Conservation (phyloP, 805 yeast genomes). For the Myxozyma vanderwaltii region DNA sequence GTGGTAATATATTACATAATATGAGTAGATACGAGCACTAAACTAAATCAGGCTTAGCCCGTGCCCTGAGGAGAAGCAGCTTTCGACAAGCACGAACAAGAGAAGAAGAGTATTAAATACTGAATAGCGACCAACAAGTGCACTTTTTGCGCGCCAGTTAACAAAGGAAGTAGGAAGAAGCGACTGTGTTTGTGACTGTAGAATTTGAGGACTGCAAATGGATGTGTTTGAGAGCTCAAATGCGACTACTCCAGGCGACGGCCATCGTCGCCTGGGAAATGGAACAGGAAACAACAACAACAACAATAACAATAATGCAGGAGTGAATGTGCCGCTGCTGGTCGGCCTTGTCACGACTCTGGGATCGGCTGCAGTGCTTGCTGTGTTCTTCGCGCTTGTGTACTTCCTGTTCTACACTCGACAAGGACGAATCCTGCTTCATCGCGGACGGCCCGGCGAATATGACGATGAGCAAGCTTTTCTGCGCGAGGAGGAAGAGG, state of each 20-base stretch:
- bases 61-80: too few species aligned
- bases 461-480: slow-evolving; percentile 65
- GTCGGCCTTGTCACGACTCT: slow-evolving; percentile 46
- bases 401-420: slow-evolving; percentile 43
- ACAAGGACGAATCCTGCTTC: slow-evolving; percentile 42
- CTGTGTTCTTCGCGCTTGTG: slow-evolving; percentile 42
- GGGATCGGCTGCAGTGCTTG: slow-evolving; percentile 37
- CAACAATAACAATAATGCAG: slow-evolving; percentile 2
- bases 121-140: too few species aligned
- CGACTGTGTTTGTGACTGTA: too few species aligned
- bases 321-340: slow-evolving; percentile 40
- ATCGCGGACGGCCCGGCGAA: slow-evolving; percentile 55
- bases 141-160: too few species aligned
- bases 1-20: too few species aligned
- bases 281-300: neutral
- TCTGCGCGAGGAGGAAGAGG: slow-evolving; percentile 61
- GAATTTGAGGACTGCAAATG: too few species aligned
- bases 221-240: slow-evolving; percentile 6
- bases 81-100: too few species aligned
- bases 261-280: neutral
- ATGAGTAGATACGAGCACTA: too few species aligned
- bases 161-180: too few species aligned
- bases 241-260: slow-evolving; percentile 8
- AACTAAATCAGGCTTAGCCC: too few species aligned
- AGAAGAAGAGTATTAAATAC: too few species aligned